phyloP scores from a whole-genome alignment of 176 grass and related monocot genomes.

The Pontederia crassipes region DNA sequence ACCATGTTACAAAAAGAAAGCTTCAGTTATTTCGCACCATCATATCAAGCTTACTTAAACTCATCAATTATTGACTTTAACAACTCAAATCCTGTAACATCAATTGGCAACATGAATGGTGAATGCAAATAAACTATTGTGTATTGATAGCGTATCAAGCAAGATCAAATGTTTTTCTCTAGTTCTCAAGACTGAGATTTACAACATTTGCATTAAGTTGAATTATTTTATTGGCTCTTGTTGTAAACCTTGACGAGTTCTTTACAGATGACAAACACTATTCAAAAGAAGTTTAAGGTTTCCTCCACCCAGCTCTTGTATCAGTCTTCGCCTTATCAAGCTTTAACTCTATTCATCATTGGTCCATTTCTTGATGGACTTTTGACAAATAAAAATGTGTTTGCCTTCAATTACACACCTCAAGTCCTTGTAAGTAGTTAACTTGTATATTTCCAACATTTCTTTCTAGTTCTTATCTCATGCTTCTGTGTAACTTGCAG shows the following conservation, averaged over 20 bases:
- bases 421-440: slow-evolving; percentile 80
- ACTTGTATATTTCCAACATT: slow-evolving; percentile 6
- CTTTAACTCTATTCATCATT: slow-evolving; percentile 57
- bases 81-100: too few relatives aligned
- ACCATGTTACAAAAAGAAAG: too few relatives aligned
- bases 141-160: too few relatives aligned
- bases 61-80: too few relatives aligned
- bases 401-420: slow-evolving; percentile 86
- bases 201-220: too few relatives aligned
- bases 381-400: slow-evolving; percentile 85
- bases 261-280: slow-evolving; percentile 97
- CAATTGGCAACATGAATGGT: too few relatives aligned
- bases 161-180: too few relatives aligned
- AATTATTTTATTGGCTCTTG: slow-evolving; percentile 7
- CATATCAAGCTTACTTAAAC: too few relatives aligned
- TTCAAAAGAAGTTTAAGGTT: slow-evolving; percentile 99
- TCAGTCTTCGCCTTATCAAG: slow-evolving; percentile 94
- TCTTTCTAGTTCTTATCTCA: slow-evolving; percentile 17
- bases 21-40: too few relatives aligned
- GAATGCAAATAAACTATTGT: too few relatives aligned
- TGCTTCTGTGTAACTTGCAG: slow-evolving; percentile 41
- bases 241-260: slow-evolving; percentile 50
- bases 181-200: too few relatives aligned
- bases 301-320: slow-evolving; percentile 95
- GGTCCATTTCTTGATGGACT: slow-evolving; percentile 97